Base-by-base conservation (phyloP, 192 early-diverging fungal species). In the Jimgerdemannia lactiflua region DNA sequence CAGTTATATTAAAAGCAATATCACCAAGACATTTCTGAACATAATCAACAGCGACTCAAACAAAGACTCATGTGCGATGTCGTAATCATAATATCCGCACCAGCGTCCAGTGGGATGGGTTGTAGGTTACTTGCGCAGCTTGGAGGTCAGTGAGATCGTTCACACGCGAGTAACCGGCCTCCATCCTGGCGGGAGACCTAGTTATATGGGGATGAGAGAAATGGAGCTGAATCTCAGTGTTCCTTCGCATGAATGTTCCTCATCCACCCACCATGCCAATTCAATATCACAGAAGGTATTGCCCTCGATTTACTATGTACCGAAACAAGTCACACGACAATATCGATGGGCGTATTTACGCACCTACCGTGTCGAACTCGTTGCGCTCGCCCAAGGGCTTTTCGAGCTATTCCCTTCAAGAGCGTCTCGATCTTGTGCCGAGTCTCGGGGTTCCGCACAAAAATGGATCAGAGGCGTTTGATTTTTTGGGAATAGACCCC, bases 111-210 rank as follows among this genome's bases (percentile, higher is more conserved):
- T 75, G 20, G 2, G 18, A n/a, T 79, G 40, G n/a, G 42, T 71
- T 9, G 29, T 29, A 29, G 29, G 29, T 17, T 69, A 83, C 90
- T 87, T 97, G 97, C 9, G 93, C 89, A 19, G 97, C 95, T 76
- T 95, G 94, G 70, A 97, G 94, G 42, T 97, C 95, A 1, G 95
- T 97, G 74, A 97, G 80, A 74, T 92, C 89, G 82, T 98, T 97
- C 90, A 98, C 95, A 42, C 94, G 83, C 43, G 94, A 87, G 84
- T 94, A 98, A 20, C 97, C 97, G 70, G 95, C 93, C 73, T 94
- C 93, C 96, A 97, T 98, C n/a, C 88, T 87, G 20, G 96, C 94
- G 54, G 96, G 87, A 98, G 82, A 4, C 97, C 93, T 89, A 42
- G 29, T 59, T n/a, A 29, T 29, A 29, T 29, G 29, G 0, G 29